Conservation (phyloP, 1,139 yeast genomes). For the Candida mesenterica region DNA sequence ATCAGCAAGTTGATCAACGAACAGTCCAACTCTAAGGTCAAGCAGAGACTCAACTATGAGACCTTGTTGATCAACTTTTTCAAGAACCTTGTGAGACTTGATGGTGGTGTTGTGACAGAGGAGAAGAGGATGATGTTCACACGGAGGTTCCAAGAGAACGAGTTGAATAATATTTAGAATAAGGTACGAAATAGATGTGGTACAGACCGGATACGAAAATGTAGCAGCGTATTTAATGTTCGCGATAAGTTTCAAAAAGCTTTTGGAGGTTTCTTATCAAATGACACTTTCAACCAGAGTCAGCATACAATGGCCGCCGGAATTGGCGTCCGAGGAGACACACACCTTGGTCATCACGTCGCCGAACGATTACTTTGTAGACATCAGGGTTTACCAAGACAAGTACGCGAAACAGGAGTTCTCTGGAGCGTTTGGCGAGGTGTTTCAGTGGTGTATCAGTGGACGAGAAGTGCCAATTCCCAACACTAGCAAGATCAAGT, state of each 20-base stretch:
- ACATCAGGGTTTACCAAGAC: conserved; percentile 29
- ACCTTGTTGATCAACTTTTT: conserved; percentile 38
- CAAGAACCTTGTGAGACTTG: conserved; percentile 34
- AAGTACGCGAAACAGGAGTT: conserved; percentile 22
- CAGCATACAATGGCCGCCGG: conserved; percentile 54
- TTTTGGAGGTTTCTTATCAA: too few relatives aligned
- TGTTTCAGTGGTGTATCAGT: conserved; percentile 39
- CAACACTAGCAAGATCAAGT: conserved; percentile 30
- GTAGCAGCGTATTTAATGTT: too few relatives aligned
- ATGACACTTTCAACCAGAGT: conserved; percentile 44
- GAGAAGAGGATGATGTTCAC: conserved; percentile 23
- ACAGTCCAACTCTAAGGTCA: conserved; percentile 20
- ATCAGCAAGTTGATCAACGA: conserved; percentile 24
- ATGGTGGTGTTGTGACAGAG: conserved; percentile 33
- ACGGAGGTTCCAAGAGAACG: conserved; percentile 14
- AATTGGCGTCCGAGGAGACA: conserved; percentile 43
- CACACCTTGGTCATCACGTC: conserved; percentile 53
- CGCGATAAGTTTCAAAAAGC: too few relatives aligned
- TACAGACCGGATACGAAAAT: too few relatives aligned
- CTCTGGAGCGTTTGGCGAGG: conserved; percentile 18
- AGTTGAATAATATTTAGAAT: too few relatives aligned
- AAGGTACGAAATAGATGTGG: too few relatives aligned
- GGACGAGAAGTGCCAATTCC: conserved; percentile 37
- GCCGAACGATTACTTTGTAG: conserved; percentile 46
- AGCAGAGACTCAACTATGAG: conserved; percentile 38